These are phyloP conservation scores for Neonectria neomacrospora DNA, from an alignment of 2,329 filamentous ascomycete genomes.

Conservation along the genomic window DNA sequence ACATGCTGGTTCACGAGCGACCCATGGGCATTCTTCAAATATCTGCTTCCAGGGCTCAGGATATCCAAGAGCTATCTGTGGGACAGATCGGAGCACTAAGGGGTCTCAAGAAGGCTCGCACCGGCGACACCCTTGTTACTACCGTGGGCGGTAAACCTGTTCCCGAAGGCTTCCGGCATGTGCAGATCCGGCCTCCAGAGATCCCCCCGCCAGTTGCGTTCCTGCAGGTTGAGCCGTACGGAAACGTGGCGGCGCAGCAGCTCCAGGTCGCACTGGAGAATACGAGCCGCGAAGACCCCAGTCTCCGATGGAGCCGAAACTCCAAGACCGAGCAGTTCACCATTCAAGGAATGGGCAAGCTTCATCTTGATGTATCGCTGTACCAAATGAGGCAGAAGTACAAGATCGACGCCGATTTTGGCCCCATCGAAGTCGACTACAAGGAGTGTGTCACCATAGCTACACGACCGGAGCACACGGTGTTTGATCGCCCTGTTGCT, in stretches of 20 bases:
- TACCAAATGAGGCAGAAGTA: constrained; percentile 90
- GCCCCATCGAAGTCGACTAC: constrained; percentile 94
- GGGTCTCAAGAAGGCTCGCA: constrained; percentile 90
- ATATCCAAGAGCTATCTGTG: constrained; percentile 80
- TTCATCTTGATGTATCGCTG: constrained; percentile 92
- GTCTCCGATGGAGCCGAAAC: constrained; percentile 84
- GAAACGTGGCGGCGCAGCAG: constrained; percentile 81
- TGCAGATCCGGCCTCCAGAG: constrained; percentile 88
- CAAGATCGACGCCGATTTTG: constrained; percentile 87
- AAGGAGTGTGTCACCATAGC: constrained; percentile 78
- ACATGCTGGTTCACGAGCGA: constrained; percentile 80
- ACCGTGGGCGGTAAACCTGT: constrained; percentile 72
- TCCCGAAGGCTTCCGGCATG: constrained; percentile 73
- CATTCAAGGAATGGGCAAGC: constrained; percentile 93
- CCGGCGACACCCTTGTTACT: constrained; percentile 89
- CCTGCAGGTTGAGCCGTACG: constrained; percentile 86
- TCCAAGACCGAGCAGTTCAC: constrained; percentile 94
- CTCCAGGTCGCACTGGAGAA: constrained; percentile 81
- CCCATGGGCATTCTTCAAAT: constrained; percentile 87
- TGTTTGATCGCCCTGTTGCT: constrained; percentile 83
- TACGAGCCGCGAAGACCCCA: constrained; percentile 91
- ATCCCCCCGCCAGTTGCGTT: constrained; percentile 97
- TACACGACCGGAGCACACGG: constrained; percentile 66
- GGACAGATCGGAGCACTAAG: constrained; percentile 96
- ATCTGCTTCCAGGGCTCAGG: constrained; percentile 87